A percentile compares a stretch with the other conserved stretches of the same genome.
phyloP scores from a whole-genome alignment of 75 land plant species.

The Sequoiadendron giganteum region DNA sequence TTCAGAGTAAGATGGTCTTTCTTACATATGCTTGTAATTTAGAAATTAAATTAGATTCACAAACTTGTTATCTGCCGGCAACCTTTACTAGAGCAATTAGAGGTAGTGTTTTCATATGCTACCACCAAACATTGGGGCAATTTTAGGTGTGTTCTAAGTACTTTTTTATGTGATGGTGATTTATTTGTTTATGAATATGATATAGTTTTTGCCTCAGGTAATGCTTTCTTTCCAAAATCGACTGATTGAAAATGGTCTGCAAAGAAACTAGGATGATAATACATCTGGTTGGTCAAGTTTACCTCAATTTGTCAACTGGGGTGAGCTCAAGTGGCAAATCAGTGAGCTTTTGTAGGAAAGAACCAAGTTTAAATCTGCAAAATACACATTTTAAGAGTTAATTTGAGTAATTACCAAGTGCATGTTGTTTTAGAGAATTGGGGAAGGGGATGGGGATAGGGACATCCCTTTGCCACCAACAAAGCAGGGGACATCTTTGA shows the following conservation, averaged over 20 bases:
- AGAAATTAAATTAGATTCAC: neutral
- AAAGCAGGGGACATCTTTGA: too few species aligned
- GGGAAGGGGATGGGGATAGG: too few species aligned
- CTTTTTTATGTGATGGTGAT: too few species aligned
- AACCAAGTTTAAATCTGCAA: neutral
- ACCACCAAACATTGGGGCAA: neutral
- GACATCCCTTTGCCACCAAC: too few species aligned
- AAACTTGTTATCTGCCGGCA: neutral
- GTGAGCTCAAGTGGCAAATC: neutral
- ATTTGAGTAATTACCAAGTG: neutral
- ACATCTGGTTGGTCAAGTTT: neutral
- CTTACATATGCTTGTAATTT: neutral
- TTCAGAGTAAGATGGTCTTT: neutral
- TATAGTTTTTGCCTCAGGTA: neutral
- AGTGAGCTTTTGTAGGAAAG: neutral
- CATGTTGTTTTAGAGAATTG: too few species aligned
- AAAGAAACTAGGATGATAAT: too few species aligned
- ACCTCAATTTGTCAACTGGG: too few species aligned
- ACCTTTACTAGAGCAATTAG: neutral
- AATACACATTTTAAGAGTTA: neutral
- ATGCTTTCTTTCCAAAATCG: neutral
- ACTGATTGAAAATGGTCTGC: neutral
- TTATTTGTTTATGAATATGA: too few species aligned
- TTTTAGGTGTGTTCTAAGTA: neutral
- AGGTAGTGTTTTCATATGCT: neutral